These are phyloP conservation scores for Avena insularis DNA, from an alignment of 176 grass and related monocot genomes.

Conservation along the genomic window DNA sequence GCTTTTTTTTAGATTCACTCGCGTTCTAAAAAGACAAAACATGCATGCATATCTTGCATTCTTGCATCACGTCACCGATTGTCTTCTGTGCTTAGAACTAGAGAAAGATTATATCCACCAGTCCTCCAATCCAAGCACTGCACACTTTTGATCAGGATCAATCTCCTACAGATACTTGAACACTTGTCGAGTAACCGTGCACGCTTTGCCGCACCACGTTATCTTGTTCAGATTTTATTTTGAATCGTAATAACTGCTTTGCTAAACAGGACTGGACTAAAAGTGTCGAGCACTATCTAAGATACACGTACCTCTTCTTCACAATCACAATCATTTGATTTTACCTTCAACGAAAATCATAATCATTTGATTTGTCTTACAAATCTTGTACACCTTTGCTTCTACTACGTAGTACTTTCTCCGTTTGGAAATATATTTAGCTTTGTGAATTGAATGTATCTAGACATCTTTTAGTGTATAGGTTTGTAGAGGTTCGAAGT, in stretches of 20 bases:
- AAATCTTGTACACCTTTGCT: too few species aligned
- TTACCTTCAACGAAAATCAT: too few species aligned
- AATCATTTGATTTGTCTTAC: neutral
- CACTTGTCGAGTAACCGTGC: neutral
- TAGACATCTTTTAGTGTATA: too few species aligned
- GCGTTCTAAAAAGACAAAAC: neutral
- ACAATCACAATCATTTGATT: neutral
- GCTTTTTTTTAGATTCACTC: neutral
- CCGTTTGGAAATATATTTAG: too few species aligned
- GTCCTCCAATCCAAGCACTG: neutral
- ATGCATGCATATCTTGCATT: neutral
- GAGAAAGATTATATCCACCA: neutral
- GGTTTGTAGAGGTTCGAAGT: too few species aligned
- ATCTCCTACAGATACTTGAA: neutral
- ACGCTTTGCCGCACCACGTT: neutral
- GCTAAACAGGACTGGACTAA: neutral
- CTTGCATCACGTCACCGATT: neutral
- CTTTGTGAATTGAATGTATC: too few species aligned
- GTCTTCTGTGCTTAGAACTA: neutral
- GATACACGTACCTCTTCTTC: neutral
- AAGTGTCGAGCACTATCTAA: neutral
- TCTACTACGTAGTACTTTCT: too few species aligned
- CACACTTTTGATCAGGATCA: slow-evolving; percentile 13
- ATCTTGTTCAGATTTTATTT: neutral
- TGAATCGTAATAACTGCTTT: neutral